Base-by-base conservation (phyloP, 2,329 filamentous ascomycete genomes). In the Sclerotinia subarctica region DNA sequence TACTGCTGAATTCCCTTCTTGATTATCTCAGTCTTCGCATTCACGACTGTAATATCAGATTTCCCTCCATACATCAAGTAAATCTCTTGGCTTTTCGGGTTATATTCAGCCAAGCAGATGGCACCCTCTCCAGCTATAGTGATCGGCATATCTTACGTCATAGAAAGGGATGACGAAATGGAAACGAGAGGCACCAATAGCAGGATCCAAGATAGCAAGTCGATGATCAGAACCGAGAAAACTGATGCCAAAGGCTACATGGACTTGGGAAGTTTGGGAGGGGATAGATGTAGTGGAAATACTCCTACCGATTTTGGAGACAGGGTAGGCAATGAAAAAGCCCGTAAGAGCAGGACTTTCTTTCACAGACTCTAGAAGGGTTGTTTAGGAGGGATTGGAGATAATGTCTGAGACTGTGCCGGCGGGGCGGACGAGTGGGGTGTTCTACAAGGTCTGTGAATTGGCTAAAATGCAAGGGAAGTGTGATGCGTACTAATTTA, bases 341-440 rank as follows among this genome's bases (percentile, higher is more conserved):
- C 72, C 72, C 17, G 66, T 65, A 21, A 57, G 54, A 7, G 56
- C 46, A 24, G 84, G 84, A 62, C 87, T 80, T 1, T 87, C 87
- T 77, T 90, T 90, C 52, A 89, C 84, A 1, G 84, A 86, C 0
- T 82, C 80, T 67, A 84, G 81, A 1, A 90, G 78, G 1, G 76
- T 80, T 0, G 74, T 78, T 71, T 85, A 80, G 58, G 88, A 85
- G 0, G 77, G 77, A 0, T 84, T 85, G 77, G 88, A 89, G 73
- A 88, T 84, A 0, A 83, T 80, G 5, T 89, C 86, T 0, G 86
- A 87, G 2, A 88, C 80, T 0, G 84, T 87, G 75, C 86, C 86
- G 2, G 79, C 77, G 0, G 87, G 86, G 0, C 86, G 87, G 0
- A 79, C 75, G 0, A 87, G 86, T 0, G 87, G 87, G 0, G 84